Conservation (phyloP, 768 basidiomycete species). For the Auriscalpium microsporum region DNA sequence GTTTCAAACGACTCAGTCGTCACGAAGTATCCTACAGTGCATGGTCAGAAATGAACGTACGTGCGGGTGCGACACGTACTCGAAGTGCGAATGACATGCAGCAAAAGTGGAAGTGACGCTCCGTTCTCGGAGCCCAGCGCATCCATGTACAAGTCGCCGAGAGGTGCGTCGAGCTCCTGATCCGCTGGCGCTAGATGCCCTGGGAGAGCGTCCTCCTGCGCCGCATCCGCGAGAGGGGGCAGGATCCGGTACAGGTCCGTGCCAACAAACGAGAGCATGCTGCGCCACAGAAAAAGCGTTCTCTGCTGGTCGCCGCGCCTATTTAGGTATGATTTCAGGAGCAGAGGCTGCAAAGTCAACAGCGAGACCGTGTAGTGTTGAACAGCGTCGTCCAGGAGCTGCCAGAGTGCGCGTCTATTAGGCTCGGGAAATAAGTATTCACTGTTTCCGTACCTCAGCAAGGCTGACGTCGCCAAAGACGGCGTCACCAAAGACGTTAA, state of each 20-base stretch:
- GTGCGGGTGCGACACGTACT: slow-evolving; percentile 26
- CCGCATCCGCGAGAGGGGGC: slow-evolving; percentile 33
- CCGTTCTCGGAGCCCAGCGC: slow-evolving; percentile 24
- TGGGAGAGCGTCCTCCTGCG: slow-evolving; percentile 32
- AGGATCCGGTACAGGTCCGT: slow-evolving; percentile 25
- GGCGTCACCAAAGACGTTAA: slow-evolving; percentile 43
- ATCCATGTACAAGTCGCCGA: slow-evolving; percentile 32
- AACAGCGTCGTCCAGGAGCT: slow-evolving; percentile 43
- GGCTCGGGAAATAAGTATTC: no score
- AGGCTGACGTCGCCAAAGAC: slow-evolving; percentile 39
- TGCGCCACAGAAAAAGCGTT: slow-evolving; percentile 36
- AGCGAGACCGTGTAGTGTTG: slow-evolving; percentile 30
- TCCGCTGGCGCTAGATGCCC: slow-evolving; percentile 34
- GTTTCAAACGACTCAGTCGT: slow-evolving; percentile 24
- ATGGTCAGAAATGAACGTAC: background rate
- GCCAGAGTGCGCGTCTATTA: background rate
- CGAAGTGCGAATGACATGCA: slow-evolving; percentile 31
- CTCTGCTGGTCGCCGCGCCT: slow-evolving; percentile 28
- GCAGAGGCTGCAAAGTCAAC: slow-evolving; percentile 30
- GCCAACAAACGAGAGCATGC: slow-evolving; percentile 37
- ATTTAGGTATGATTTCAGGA: slow-evolving; percentile 46
- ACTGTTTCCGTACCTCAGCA: slow-evolving; percentile 31
- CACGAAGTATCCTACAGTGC: slow-evolving; percentile 22
- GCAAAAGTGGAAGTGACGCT: slow-evolving; percentile 25
- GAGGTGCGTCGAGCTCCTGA: slow-evolving; percentile 37